Base-by-base conservation (phyloP, 2,329 filamentous ascomycete species). In the Neofusicoccum umdonicola region DNA sequence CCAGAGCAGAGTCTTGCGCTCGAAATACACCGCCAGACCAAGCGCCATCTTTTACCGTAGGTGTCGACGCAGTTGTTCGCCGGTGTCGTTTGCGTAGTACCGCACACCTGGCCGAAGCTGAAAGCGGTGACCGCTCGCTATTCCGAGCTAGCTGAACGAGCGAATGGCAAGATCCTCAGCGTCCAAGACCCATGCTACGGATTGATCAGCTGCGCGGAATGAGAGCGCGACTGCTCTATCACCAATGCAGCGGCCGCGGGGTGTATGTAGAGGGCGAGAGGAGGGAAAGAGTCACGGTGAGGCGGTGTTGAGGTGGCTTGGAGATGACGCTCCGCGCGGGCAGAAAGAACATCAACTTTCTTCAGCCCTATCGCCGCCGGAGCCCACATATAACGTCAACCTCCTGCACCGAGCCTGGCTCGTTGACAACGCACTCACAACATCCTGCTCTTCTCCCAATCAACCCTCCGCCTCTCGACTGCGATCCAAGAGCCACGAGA, bases 401-500 rank as follows among this genome's bases (percentile, higher is more conserved):
- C 9, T 15, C 19, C 60, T 42, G 35, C 45, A 37, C 27, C 60
- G 6, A 44, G 9, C 34, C n/a, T 42, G 13, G n/a, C 13, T 19
- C 41, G 58, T 37, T 45, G 27, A 64, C 41, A 27, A 41, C 57
- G n/a, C 45, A 58, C 31, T n/a, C 27, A 3, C 37, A 22, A 34
- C 22, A 5, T 17, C 22, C 17, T 41, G 19, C 54, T 13, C 22
- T 62, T 62, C 62, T 19, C 52, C 48, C 39, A 52, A 65, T 67
- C 27, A 27, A 8, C 34, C 1, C 27, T 15, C 6, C 11, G 34
- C 3, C 15, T 8, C 17, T 56, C 27, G 39, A 37, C 37, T 3
- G 11, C 19, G 42, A 45, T 31, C 13, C 71, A 66, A 60, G 35
- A 56, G 19, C n/a, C 71, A 66, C 61, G 35, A 56, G 22, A 39